Evolutionary conservation across 2,329 filamentous ascomycete species (phyloP).

Genomic region (Venturia oleaginea): DNA sequence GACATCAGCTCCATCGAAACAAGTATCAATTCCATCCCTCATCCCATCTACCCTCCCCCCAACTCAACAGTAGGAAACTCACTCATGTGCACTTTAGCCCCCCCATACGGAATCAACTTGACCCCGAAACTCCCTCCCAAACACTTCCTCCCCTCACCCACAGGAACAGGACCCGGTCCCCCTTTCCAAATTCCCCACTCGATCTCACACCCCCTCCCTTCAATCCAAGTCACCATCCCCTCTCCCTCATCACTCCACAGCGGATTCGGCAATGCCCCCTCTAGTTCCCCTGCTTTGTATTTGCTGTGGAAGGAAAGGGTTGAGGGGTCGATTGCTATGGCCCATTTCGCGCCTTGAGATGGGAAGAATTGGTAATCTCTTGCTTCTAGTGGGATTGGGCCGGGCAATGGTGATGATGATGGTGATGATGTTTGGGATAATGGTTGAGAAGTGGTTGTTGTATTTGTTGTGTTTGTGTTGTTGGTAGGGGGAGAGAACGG

Average conservation of each 20-base stretch:
- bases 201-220: conserved; percentile 26
- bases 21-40: too few species aligned
- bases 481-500: not conserved
- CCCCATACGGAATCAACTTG: conserved; percentile 28
- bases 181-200: conserved; percentile 27
- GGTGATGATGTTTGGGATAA: conserved; percentile 4
- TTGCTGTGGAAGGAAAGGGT: conserved; percentile 19
- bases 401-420: not conserved
- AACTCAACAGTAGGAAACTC: conserved; percentile 25
- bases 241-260: conserved; percentile 23
- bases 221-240: conserved; percentile 24
- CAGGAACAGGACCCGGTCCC: conserved; percentile 24
- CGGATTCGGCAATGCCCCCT: conserved; percentile 21
- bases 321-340: conserved; percentile 27
- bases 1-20: too few species aligned
- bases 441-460: not conserved
- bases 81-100: conserved; percentile 29
- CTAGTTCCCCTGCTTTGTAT: not conserved
- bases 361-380: conserved; percentile 25
- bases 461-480: not conserved
- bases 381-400: conserved; percentile 18
- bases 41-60: not conserved
- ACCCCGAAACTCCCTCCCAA: conserved; percentile 19
- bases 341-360: conserved; percentile 23
- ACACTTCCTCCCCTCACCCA: conserved; percentile 20